phyloP scores from a whole-genome alignment of 306 rosid species.

The Vigna unguiculata region DNA sequence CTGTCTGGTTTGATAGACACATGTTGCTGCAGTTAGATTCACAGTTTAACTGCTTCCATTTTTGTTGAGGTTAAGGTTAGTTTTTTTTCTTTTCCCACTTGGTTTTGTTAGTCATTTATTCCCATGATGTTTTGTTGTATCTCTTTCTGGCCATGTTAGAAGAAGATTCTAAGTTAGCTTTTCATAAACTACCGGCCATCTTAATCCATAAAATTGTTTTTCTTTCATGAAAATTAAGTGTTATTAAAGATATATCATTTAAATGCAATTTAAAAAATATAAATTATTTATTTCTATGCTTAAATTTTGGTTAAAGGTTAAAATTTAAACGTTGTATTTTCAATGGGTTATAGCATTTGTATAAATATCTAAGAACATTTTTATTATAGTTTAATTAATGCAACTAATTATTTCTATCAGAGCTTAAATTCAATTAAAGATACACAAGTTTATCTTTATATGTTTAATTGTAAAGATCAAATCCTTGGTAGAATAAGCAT shows the following conservation, averaged over 20 bases:
- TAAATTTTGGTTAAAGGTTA: no score
- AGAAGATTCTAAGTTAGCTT: neutral
- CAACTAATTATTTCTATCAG: no score
- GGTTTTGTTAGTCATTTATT: neutral
- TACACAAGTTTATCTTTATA: no score
- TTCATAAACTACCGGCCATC: neutral
- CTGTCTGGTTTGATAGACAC: neutral
- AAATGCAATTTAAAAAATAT: no score
- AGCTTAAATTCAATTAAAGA: no score
- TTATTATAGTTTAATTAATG: no score
- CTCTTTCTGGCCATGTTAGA: neutral
- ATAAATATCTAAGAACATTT: no score
- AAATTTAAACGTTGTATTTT: no score
- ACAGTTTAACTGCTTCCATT: slow-evolving; percentile 1
- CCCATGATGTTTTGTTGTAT: neutral
- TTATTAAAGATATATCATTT: neutral
- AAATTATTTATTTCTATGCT: no score
- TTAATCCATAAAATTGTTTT: neutral
- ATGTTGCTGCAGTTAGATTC: slow-evolving; percentile 9
- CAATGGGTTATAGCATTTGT: no score
- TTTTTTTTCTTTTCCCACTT: slow-evolving; percentile 20
- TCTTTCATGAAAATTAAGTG: neutral
- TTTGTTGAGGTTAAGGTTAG: slow-evolving; percentile 9
- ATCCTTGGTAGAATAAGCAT: no score
- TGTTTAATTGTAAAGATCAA: no score